Percentiles rank a stretch among this genome's conserved stretches.
phyloP scores from a whole-genome alignment of 2,329 filamentous ascomycete species.

The Arachnopeziza araneosa region DNA sequence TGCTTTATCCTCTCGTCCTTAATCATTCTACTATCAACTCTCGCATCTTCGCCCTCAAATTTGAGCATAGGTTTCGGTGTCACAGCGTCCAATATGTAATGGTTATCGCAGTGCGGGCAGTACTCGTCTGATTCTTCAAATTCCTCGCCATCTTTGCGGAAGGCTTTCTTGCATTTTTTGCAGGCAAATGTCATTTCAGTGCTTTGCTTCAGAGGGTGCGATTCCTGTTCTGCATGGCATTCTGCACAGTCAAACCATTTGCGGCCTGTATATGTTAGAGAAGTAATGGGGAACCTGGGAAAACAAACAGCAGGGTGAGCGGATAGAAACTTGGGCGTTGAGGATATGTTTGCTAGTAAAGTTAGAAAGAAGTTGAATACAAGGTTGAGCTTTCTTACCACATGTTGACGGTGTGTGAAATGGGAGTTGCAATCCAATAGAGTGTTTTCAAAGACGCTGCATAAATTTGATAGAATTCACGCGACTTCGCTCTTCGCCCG shows the following conservation, averaged over 20 bases:
- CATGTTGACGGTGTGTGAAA: slow-evolving; percentile 16
- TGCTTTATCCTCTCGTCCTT: slow-evolving; percentile 74
- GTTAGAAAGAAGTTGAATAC: slow-evolving; percentile 7
- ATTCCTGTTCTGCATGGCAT: slow-evolving; percentile 79
- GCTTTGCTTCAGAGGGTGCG: slow-evolving; percentile 68
- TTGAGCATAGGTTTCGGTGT: slow-evolving; percentile 77
- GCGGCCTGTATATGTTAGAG: slow-evolving; percentile 50
- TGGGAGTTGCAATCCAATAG: not conserved
- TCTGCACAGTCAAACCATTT: slow-evolving; percentile 99
- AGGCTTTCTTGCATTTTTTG: slow-evolving; percentile 98
- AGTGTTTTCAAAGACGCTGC: not conserved
- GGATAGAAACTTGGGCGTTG: slow-evolving; percentile 95
- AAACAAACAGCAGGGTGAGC: slow-evolving; percentile 83
- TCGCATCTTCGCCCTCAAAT: slow-evolving; percentile 85
- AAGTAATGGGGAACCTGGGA: not conserved
- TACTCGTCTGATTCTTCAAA: slow-evolving; percentile 98
- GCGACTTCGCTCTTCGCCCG: slow-evolving; percentile 1
- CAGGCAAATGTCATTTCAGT: slow-evolving; percentile 93
- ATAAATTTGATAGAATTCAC: not conserved
- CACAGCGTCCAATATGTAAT: slow-evolving; percentile 87
- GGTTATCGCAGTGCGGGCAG: slow-evolving; percentile 98
- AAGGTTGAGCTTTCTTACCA: slow-evolving; percentile 20
- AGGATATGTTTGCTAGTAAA: slow-evolving; percentile 83
- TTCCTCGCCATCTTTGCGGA: slow-evolving; percentile 86
- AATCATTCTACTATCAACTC: slow-evolving; percentile 84